A percentile compares a stretch with the other conserved stretches of the same genome.
phyloP scores from a whole-genome alignment of 2,329 filamentous ascomycete species.

The Fusarium nygamai region DNA sequence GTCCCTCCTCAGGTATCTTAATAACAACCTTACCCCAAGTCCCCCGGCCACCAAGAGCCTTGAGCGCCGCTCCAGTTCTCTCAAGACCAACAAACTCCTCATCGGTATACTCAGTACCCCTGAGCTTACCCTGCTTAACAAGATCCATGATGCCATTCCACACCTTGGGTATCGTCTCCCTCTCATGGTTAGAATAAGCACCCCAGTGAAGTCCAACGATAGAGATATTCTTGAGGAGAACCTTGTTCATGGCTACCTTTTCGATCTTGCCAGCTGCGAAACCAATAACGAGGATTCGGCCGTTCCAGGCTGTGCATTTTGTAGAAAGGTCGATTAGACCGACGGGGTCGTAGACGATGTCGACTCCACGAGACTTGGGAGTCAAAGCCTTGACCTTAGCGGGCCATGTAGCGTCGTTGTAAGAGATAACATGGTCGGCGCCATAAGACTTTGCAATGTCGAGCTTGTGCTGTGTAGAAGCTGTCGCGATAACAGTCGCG shows the following conservation, averaged over 20 bases:
- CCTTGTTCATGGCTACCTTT: constrained; percentile 91
- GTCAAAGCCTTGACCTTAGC: constrained; percentile 79
- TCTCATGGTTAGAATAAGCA: constrained; percentile 79
- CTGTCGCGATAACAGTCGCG: constrained; percentile 92
- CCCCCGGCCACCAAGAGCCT: constrained; percentile 79
- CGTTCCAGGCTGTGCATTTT: constrained; percentile 95
- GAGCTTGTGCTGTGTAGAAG: constrained; percentile 81
- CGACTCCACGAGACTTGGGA: constrained; percentile 77
- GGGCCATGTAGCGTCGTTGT: constrained; percentile 72
- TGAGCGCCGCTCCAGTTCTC: constrained; percentile 77
- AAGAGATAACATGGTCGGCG: constrained; percentile 85
- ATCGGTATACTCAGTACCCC: constrained; percentile 83
- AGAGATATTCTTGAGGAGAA: constrained; percentile 91
- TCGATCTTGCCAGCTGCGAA: constrained; percentile 83
- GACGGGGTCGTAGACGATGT: constrained; percentile 95
- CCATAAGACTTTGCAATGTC: constrained; percentile 82
- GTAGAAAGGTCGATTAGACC: constrained; percentile 87
- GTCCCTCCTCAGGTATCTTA: constrained; percentile 76
- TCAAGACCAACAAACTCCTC: constrained; percentile 85
- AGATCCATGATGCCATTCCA: constrained; percentile 86
- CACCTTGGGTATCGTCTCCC: constrained; percentile 73
- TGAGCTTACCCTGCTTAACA: constrained; percentile 81
- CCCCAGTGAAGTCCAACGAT: constrained; percentile 95
- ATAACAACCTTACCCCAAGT: constrained; percentile 98
- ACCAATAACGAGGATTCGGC: constrained; percentile 84